Evolutionary conservation across 2,329 filamentous ascomycete species (phyloP).

Genomic region (Aaosphaeria pasadenensis): DNA sequence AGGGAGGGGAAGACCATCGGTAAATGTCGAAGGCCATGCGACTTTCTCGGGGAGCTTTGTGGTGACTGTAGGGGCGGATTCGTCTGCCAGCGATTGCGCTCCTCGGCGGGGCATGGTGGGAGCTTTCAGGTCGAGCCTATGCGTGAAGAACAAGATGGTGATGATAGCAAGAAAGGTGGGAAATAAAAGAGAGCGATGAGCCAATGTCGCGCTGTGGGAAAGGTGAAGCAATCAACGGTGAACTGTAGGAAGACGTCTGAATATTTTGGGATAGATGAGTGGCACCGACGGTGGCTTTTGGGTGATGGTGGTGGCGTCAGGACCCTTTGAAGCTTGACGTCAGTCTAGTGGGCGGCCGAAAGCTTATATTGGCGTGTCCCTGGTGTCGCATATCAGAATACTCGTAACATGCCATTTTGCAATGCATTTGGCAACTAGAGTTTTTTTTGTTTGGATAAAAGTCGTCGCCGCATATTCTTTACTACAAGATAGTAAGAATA

Average conservation of each 20-base stretch:
- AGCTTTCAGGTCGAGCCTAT: no score
- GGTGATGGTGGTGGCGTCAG: no score
- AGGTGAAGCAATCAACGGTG: background rate
- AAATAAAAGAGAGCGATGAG: background rate
- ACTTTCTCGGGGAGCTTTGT: slow-evolving; percentile 35
- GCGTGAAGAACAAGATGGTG: background rate
- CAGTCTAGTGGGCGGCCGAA: no score
- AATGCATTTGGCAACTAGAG: no score
- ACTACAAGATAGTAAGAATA: no score
- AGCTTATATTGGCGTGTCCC: no score
- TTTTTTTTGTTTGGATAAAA: no score
- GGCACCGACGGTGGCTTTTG: background rate
- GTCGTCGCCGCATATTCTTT: no score
- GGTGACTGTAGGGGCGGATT: slow-evolving; percentile 29
- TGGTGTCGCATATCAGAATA: no score
- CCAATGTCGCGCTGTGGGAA: background rate
- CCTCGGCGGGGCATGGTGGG: slow-evolving; percentile 30
- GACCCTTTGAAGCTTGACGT: no score
- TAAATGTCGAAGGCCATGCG: slow-evolving; percentile 55
- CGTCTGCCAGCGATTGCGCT: slow-evolving; percentile 14
- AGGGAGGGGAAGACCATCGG: slow-evolving; percentile 69
- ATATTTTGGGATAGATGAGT: background rate
- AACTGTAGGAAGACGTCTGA: background rate
- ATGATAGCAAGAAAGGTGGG: background rate
- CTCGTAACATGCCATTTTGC: no score